These are phyloP conservation scores for Aeschynomene evenia DNA, from an alignment of 306 rosid genomes.

Conservation along the genomic window DNA sequence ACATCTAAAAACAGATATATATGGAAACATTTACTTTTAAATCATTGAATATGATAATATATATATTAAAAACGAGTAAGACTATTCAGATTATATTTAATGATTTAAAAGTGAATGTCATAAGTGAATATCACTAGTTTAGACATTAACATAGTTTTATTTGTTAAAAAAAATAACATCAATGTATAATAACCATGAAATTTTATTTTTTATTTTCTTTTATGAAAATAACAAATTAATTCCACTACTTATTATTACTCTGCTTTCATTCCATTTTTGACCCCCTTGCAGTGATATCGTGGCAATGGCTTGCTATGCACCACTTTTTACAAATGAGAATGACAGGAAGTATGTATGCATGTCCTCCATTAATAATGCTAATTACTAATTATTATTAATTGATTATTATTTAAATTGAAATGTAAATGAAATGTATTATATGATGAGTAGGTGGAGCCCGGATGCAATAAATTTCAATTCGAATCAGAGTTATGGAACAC, in stretches of 20 bases:
- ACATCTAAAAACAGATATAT: too few species aligned
- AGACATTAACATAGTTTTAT: too few species aligned
- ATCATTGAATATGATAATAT: too few species aligned
- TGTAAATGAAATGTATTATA: neutral
- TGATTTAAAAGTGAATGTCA: too few species aligned
- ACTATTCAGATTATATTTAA: too few species aligned
- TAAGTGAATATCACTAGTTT: too few species aligned
- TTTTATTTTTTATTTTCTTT: neutral
- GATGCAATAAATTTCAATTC: constrained; percentile 80
- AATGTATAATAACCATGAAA: too few species aligned
- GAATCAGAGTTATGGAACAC: constrained; percentile 64
- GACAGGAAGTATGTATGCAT: constrained; percentile 63
- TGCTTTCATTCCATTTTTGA: constrained; percentile 12
- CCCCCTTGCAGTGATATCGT: constrained; percentile 85
- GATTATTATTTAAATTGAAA: constrained; percentile 9
- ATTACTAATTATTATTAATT: neutral
- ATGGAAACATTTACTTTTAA: too few species aligned
- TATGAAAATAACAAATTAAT: neutral
- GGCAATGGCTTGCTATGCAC: constrained; percentile 83
- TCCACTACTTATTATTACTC: neutral
- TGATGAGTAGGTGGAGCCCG: constrained; percentile 71
- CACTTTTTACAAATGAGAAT: constrained; percentile 71
- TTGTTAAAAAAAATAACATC: too few species aligned
- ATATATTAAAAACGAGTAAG: too few species aligned
- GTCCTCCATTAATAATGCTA: neutral